These are phyloP conservation scores for Yamadazyma sp. DNA, from an alignment of 1,139 yeast genomes.

Conservation along the genomic window DNA sequence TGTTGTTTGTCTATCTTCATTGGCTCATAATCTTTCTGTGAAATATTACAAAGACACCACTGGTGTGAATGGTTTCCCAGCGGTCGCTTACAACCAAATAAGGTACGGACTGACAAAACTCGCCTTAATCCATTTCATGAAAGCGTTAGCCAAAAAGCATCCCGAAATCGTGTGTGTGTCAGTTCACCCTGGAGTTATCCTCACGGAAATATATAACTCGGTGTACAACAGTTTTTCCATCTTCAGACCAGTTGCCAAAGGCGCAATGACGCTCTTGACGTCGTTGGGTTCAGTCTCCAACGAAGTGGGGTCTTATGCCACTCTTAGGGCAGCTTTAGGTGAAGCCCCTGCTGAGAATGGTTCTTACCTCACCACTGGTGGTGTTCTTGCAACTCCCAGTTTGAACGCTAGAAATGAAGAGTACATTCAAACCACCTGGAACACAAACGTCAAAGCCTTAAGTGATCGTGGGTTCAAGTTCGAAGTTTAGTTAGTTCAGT, in stretches of 20 bases:
- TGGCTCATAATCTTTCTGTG: constrained; percentile 30
- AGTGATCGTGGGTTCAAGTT: constrained; percentile 21
- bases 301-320: constrained; percentile 38
- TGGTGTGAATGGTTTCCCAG: constrained; percentile 26
- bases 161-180: constrained; percentile 36
- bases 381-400: constrained; percentile 26
- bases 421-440: constrained; percentile 31
- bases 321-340: constrained; percentile 38
- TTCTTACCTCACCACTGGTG: constrained; percentile 35
- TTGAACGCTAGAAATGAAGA: constrained; percentile 23
- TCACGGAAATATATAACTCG: constrained; percentile 35
- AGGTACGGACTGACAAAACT: constrained; percentile 39
- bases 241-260: constrained; percentile 23
- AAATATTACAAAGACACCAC: constrained; percentile 27
- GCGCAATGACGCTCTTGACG: constrained; percentile 14
- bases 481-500: no score
- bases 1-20: constrained; percentile 32
- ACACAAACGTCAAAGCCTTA: constrained; percentile 27
- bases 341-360: constrained; percentile 31
- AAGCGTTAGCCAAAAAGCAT: constrained; percentile 25
- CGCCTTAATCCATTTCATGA: constrained; percentile 32
- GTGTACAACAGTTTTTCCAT: constrained; percentile 8
- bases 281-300: constrained; percentile 25
- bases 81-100: constrained; percentile 26
- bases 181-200: constrained; percentile 43